phyloP scores from a whole-genome alignment of 2,329 filamentous ascomycete species.

The Cryphonectria nitschkei region DNA sequence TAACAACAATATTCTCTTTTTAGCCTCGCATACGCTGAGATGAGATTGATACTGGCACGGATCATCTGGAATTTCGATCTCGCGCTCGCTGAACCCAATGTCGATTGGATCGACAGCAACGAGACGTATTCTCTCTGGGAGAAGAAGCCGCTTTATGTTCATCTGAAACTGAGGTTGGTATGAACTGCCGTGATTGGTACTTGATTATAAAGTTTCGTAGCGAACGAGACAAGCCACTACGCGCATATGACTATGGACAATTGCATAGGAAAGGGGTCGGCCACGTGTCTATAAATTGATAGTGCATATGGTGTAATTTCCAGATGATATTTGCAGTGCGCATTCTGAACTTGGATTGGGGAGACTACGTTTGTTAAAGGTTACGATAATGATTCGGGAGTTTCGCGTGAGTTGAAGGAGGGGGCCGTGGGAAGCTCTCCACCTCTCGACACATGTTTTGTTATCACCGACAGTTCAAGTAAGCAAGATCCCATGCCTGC shows the following conservation, averaged over 20 bases:
- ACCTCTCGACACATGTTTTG: no score
- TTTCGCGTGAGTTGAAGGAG: no score
- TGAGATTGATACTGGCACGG: constrained; percentile 49
- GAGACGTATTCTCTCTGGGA: constrained; percentile 41
- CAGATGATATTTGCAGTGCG: background rate
- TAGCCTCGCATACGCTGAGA: constrained; percentile 52
- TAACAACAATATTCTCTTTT: constrained; percentile 3
- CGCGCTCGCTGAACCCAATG: constrained; percentile 37
- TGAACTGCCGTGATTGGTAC: no score
- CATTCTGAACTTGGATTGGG: background rate
- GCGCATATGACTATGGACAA: background rate
- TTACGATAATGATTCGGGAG: background rate
- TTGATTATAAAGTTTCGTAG: background rate
- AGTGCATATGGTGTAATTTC: background rate
- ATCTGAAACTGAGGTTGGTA: constrained; percentile 34
- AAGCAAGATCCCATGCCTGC: background rate
- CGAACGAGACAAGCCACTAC: background rate
- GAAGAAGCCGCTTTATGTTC: constrained; percentile 39
- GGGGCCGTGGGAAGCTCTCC: no score
- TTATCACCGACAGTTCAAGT: background rate
- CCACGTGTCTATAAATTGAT: background rate
- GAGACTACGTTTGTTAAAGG: background rate
- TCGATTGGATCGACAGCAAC: constrained; percentile 41
- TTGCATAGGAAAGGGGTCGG: background rate
- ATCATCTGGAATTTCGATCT: constrained; percentile 53